Conservation (phyloP, 169 alveolate genomes). For the Cyclospora cayetanensis region DNA sequence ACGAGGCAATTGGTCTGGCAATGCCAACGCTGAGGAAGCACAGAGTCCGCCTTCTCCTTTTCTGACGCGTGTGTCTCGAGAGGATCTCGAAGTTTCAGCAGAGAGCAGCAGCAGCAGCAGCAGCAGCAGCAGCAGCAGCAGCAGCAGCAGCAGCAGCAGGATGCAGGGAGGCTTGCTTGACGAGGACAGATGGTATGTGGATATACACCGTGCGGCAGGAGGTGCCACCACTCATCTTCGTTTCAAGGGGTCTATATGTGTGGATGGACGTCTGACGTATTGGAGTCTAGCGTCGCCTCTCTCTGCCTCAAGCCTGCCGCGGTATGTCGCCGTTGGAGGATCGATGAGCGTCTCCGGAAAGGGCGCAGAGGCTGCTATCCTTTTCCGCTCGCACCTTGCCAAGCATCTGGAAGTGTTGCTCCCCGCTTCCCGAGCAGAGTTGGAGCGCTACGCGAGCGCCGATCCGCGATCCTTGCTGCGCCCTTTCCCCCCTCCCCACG, state of each 20-base stretch:
- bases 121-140: not conserved
- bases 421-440: slow-evolving; percentile 15
- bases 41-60: not conserved
- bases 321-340: not conserved
- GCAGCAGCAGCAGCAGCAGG: slow-evolving; percentile 34
- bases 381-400: not conserved
- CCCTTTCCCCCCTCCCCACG: not conserved
- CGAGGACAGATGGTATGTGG: slow-evolving; percentile 22
- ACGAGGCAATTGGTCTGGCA: slow-evolving; percentile 31
- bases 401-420: slow-evolving; percentile 26
- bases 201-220: slow-evolving; percentile 3
- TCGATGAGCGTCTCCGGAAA: not conserved
- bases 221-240: not conserved
- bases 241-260: slow-evolving; percentile 27
- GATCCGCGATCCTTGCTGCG: not conserved
- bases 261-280: not conserved
- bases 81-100: not conserved
- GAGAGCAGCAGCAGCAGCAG: not conserved
- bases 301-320: not conserved
- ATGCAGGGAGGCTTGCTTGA: not conserved
- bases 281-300: slow-evolving; percentile 29
- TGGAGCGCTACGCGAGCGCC: not conserved
- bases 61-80: not conserved
- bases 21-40: not conserved
- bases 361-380: not conserved